phyloP scores from a whole-genome alignment of 2,329 filamentous ascomycete species.

The Pseudophaeomoniella oleicola region DNA sequence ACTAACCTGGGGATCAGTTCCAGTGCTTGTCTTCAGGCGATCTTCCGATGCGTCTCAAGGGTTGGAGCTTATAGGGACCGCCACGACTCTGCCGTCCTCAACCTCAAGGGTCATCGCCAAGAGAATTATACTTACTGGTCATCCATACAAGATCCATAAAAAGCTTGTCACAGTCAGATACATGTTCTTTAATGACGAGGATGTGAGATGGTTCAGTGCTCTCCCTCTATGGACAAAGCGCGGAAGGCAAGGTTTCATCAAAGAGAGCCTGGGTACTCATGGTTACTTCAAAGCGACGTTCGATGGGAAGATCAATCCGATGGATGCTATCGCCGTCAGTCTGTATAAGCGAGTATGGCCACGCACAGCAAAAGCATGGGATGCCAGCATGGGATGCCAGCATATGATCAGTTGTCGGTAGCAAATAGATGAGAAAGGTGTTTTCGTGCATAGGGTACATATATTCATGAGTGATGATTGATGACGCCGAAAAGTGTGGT shows the following conservation, averaged over 20 bases:
- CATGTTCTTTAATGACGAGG: constrained; percentile 98
- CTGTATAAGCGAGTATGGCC: constrained; percentile 80
- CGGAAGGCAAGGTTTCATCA: constrained; percentile 78
- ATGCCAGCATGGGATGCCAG: too few species aligned
- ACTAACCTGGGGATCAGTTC: constrained; percentile 83
- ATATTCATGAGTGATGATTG: background rate
- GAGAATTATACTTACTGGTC: constrained; percentile 81
- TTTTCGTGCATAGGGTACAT: too few species aligned
- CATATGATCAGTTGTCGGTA: too few species aligned
- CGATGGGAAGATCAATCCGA: constrained; percentile 79
- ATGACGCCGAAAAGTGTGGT: background rate
- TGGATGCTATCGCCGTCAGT: constrained; percentile 85
- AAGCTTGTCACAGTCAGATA: constrained; percentile 91
- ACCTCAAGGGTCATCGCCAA: constrained; percentile 72
- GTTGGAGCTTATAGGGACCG: constrained; percentile 67
- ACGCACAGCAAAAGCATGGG: constrained; percentile 43
- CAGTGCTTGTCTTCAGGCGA: constrained; percentile 69
- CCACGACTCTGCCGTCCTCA: constrained; percentile 70
- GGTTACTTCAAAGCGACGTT: constrained; percentile 99
- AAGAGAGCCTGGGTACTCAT: constrained; percentile 88
- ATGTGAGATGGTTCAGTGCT: constrained; percentile 96
- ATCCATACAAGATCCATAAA: constrained; percentile 98
- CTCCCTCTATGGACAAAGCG: constrained; percentile 86
- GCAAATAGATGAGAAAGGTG: too few species aligned
- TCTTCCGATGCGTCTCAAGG: constrained; percentile 28